Percentiles rank a stretch among this genome's conserved stretches.
phyloP scores from a whole-genome alignment of 2,329 filamentous ascomycete species.

The Exophiala lecanii-corni region DNA sequence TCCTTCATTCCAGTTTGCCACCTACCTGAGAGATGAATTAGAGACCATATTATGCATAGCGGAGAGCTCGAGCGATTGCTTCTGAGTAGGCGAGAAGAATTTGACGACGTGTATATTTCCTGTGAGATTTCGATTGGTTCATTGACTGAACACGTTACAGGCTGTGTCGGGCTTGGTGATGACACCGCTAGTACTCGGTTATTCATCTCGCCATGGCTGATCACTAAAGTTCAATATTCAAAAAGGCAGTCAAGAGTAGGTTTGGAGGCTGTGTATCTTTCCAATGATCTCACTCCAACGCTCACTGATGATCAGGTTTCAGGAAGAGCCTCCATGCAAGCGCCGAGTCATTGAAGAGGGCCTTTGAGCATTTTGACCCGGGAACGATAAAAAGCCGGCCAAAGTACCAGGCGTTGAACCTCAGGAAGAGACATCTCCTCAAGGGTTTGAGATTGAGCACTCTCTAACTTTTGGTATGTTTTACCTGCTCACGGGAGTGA shows the following conservation, averaged over 20 bases:
- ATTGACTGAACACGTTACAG: neutral
- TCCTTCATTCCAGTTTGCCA: neutral
- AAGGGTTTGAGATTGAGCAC: neutral
- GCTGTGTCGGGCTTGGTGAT: neutral
- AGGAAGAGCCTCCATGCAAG: neutral
- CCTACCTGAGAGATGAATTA: neutral
- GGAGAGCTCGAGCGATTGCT: no score
- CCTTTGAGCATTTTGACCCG: neutral
- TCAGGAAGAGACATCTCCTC: neutral
- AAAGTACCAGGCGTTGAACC: neutral
- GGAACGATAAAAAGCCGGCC: neutral
- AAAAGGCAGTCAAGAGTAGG: neutral
- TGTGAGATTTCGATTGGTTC: no score
- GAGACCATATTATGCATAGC: neutral
- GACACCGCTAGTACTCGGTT: neutral
- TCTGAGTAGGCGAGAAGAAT: no score
- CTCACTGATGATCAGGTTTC: neutral
- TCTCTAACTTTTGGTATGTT: neutral
- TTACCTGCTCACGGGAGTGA: neutral
- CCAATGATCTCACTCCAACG: neutral
- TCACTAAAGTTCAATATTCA: neutral
- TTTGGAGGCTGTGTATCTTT: neutral
- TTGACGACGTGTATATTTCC: no score
- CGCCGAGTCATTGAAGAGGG: neutral
- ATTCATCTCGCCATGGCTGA: neutral